Evolutionary conservation across 1,284 basidiomycete species (phyloP), one percentile per base, ranked within the genome.

Genomic region (Ceratobasidium sp.): DNA sequence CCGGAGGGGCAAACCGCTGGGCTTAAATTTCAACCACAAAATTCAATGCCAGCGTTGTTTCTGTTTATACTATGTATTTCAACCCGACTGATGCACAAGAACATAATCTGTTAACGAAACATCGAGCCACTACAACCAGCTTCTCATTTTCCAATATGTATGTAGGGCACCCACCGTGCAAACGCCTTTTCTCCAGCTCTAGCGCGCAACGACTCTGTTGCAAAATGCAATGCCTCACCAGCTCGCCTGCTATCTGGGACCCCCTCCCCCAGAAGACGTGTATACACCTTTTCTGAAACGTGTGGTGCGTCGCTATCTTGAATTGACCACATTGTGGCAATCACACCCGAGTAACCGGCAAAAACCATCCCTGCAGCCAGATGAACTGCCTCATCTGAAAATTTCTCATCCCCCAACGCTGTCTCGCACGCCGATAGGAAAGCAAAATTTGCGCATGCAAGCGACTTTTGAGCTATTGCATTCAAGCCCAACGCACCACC

Each of bases 241-340:
- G n/a, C n/a, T n/a, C n/a, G n/a, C n/a, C n/a, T n/a, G n/a, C n/a
- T n/a, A n/a, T n/a, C n/a, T n/a, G n/a, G n/a, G n/a, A n/a, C n/a
- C n/a, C n/a, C n/a, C n/a, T n/a, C 43, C 2, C 13, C 43, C 2
- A 66, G 48, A 14, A 66, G n/a, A 7, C 54, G 39, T 19, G 16
- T 16, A 34, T 66, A 66, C 6, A 66, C 16, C 9, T 54, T 24
- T 48, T 49, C 63, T 8, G 63, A 48, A 4, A 66, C 24, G 5
- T 58, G 9, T n/a, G 39, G 63, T 66, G 39, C 63, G n/a, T 66
- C 63, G 11, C 14, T 7, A 19, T 66, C 63, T 9, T 39, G 6
- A 19, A 66, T 66, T n/a, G 63, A 29, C 41, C 46, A 66, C 63
- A 66, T 66, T 29, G 63, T 66, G 14, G 39, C 63, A 13, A 66